A percentile compares a stretch with the other conserved stretches of the same genome.
phyloP scores from a whole-genome alignment of 352 stramenopile genomes.

The Globisporangium echinulatum region DNA sequence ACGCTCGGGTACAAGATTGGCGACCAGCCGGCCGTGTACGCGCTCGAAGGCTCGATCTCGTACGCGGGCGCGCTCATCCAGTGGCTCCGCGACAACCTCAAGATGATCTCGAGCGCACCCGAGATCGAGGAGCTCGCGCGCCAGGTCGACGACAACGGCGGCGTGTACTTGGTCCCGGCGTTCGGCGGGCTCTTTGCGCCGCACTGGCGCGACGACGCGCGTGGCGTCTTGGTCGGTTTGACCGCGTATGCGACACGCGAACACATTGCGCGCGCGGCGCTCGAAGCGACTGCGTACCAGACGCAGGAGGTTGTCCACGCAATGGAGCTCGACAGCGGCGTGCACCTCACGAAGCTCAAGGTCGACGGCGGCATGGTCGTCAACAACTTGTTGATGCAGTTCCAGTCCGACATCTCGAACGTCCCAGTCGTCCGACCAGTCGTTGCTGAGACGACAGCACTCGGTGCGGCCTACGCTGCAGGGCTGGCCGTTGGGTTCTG shows the following conservation, averaged over 20 bases:
- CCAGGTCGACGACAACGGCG: conserved; percentile 90
- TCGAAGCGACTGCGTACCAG: conserved; percentile 97
- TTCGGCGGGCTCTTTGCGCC: conserved; percentile 97
- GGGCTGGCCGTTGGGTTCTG: conserved; percentile 96
- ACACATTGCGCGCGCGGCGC: conserved; percentile 93
- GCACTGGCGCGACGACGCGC: conserved; percentile 95
- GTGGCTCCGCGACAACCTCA: conserved; percentile 98
- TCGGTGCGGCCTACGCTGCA: conserved; percentile 96
- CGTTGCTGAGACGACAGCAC: conserved; percentile 95
- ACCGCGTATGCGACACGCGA: conserved; percentile 93
- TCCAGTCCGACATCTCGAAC: conserved; percentile 96
- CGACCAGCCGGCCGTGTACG: conserved; percentile 89
- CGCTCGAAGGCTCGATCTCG: conserved; percentile 95
- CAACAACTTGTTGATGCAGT: conserved; percentile 98
- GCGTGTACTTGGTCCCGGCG: conserved; percentile 97
- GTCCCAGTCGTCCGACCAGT: conserved; percentile 90
- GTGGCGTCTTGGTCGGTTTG: conserved; percentile 94
- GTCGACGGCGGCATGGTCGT: conserved; percentile 98
- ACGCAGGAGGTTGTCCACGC: conserved; percentile 91
- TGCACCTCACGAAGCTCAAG: conserved; percentile 88
- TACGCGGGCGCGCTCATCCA: conserved; percentile 96
- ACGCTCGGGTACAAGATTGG: conserved; percentile 88
- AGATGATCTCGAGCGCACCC: conserved; percentile 87
- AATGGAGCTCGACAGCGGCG: conserved; percentile 90
- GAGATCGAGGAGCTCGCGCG: conserved; percentile 89